Conservation (phyloP, 1,284 basidiomycete species). For the Irpex sp. region DNA sequence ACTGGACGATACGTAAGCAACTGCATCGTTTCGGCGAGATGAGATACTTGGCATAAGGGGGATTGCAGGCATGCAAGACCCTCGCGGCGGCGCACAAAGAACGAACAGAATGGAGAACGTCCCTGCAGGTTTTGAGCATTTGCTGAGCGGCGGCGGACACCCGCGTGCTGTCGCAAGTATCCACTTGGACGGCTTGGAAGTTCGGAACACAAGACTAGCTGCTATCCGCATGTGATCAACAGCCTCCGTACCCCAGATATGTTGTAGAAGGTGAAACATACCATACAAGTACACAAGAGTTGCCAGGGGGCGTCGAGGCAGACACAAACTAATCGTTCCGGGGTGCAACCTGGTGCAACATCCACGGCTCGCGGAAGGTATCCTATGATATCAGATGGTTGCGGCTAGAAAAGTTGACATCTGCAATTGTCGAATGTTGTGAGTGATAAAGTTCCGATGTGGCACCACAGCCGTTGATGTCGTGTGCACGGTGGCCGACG, state of each 20-base stretch:
- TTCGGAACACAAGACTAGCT: not conserved
- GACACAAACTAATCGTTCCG: not conserved
- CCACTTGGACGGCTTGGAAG: not conserved
- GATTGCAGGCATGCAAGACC: too few species aligned
- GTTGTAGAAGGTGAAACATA: not conserved
- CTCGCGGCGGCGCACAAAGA: too few species aligned
- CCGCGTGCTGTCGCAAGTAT: not conserved
- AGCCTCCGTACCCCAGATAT: not conserved
- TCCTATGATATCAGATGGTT: not conserved
- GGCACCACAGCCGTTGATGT: not conserved
- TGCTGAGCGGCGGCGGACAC: not conserved
- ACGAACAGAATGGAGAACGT: too few species aligned
- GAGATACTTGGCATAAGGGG: too few species aligned
- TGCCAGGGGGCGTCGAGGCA: not conserved
- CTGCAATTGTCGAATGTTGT: not conserved
- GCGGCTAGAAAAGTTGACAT: not conserved
- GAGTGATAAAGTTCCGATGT: not conserved
- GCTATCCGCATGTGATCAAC: not conserved
- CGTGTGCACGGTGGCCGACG: not conserved
- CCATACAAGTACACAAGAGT: not conserved
- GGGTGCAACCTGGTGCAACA: too few species aligned
- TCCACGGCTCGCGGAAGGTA: not conserved
- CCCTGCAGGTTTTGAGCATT: not conserved
- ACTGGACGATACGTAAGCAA: too few species aligned
- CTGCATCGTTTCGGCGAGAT: too few species aligned